Conservation (phyloP, 176 grass and related monocot species). For the Ensete glaucum region DNA sequence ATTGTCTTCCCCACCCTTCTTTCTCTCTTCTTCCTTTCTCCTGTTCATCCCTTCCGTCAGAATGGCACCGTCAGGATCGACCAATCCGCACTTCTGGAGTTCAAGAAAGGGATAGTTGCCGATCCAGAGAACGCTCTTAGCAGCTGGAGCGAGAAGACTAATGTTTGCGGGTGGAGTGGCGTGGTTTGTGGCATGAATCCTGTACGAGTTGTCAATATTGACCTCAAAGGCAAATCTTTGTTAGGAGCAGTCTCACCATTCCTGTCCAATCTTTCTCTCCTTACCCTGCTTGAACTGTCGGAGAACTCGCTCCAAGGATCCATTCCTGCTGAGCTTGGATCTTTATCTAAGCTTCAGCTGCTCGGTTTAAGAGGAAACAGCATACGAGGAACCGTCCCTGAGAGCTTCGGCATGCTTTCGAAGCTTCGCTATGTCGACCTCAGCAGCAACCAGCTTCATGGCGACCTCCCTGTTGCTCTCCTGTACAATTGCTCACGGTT, state of each 20-base stretch:
- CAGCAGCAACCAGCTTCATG: slow-evolving; percentile 13
- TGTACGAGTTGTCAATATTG: slow-evolving; percentile 5
- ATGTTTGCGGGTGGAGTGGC: slow-evolving; percentile 10
- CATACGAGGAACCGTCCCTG: slow-evolving; percentile 5
- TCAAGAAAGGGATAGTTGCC: slow-evolving; percentile 16
- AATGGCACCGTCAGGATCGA: slow-evolving; percentile 4
- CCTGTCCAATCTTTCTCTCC: slow-evolving; percentile 19
- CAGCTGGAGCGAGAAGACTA: slow-evolving; percentile 10
- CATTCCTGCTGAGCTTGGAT: slow-evolving; percentile 16
- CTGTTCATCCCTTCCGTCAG: background rate
- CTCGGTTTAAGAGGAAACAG: slow-evolving; percentile 2
- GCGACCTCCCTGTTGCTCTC: slow-evolving; percentile 7
- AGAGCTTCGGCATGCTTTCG: slow-evolving; percentile 21
- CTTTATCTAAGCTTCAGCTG: slow-evolving; percentile 2
- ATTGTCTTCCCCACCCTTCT: background rate
- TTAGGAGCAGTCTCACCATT: slow-evolving; percentile 16
- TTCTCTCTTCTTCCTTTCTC: background rate
- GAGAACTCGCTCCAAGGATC: slow-evolving; percentile 17
- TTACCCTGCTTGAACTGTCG: slow-evolving; percentile 19
- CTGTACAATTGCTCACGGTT: slow-evolving; percentile 17
- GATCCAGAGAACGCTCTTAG: slow-evolving; percentile 12
- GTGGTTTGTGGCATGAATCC: background rate
- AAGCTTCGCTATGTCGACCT: slow-evolving; percentile 6
- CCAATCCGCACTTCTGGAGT: slow-evolving; percentile 9
- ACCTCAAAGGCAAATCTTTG: slow-evolving; percentile 12